phyloP scores from a whole-genome alignment of 83 land plant species.

The Picea mariana region DNA sequence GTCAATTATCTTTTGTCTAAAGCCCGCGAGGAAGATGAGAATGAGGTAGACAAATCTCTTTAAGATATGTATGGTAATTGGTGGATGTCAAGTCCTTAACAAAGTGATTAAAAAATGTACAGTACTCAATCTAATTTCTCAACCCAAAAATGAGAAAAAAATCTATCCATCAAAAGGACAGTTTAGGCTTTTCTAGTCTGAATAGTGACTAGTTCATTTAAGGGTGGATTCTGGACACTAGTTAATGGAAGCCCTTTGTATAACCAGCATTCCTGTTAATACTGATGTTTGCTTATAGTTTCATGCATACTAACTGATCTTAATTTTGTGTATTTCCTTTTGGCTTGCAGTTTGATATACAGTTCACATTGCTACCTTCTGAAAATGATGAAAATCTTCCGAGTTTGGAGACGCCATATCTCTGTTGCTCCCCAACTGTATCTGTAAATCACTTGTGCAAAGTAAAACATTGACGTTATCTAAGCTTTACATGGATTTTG shows the following conservation, averaged over 20 bases:
- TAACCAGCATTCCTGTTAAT: not conserved
- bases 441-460: slow-evolving; percentile 54
- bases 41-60: slow-evolving; percentile 43
- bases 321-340: slow-evolving; percentile 12
- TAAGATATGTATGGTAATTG: not conserved
- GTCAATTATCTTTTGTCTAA: slow-evolving; percentile 53
- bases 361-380: slow-evolving; percentile 64
- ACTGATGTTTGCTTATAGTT: not conserved
- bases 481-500: not conserved
- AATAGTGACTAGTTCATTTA: not conserved
- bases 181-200: not conserved
- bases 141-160: not conserved
- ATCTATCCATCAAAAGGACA: not conserved
- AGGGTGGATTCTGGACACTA: not conserved
- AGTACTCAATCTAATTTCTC: slow-evolving; percentile 1
- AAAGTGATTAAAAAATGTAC: not conserved
- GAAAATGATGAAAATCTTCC: slow-evolving; percentile 49
- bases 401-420: slow-evolving; percentile 59
- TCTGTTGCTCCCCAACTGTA: slow-evolving; percentile 68
- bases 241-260: not conserved
- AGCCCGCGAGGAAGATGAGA: slow-evolving; percentile 42
- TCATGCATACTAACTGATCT: not conserved
- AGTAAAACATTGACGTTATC: slow-evolving; percentile 26
- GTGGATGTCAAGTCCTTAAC: not conserved
- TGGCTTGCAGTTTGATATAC: slow-evolving; percentile 65